Evolutionary conservation across 768 basidiomycete genomes (phyloP), one percentile per base, ranked within the genome.

Genomic region (Holtermanniella nyarrowii): DNA sequence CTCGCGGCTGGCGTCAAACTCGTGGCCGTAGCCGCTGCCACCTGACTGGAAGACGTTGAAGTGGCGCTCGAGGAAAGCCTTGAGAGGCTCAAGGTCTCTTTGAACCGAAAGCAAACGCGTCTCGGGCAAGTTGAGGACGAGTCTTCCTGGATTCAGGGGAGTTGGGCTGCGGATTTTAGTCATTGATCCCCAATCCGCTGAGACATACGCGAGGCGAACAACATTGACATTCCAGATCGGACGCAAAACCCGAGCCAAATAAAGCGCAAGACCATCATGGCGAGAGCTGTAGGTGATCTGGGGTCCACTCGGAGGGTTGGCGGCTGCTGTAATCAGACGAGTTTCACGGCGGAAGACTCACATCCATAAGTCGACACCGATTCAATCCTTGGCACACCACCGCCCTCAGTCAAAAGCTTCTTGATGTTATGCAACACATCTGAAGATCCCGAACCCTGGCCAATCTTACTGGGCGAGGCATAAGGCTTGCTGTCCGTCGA

Each of bases 231-330:
- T 85, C 93, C 95, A 96, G 54, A 95, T 76, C 1, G 88, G 86
- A 26, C 88, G 76, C 20, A 95, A 74, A 22, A 95, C 76, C 42
- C 95, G 79, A 5, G 88, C 80, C 66, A 97, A 82, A 68, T 89
- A 90, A 24, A 93, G 71, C 0, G 84, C 84, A 44, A 97, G 77
- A 1, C 88, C 91, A 73, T 95, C 88, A 53, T 89, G 79, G 50
- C 89, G 78, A 25, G 89, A 86, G 58, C 87, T 89, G 70, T 85
- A 95, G 49, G 81, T 53, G 53, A 74, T 60, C 46, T 47, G 57
- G n/a, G 62, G 53, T 54, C 70, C 53, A 5, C 51, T 7, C 31
- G 7, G 31, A 7, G 31, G 16, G 31, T 37, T 37, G 31, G 31
- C 31, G 7, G 31, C 16, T 16, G 31, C 16, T 37, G 31, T 37